Percentiles rank a stretch among this genome's conserved stretches.
These are phyloP conservation scores for Tylopilus orsonianus DNA, from an alignment of 1,284 basidiomycete genomes.

Conservation along the genomic window DNA sequence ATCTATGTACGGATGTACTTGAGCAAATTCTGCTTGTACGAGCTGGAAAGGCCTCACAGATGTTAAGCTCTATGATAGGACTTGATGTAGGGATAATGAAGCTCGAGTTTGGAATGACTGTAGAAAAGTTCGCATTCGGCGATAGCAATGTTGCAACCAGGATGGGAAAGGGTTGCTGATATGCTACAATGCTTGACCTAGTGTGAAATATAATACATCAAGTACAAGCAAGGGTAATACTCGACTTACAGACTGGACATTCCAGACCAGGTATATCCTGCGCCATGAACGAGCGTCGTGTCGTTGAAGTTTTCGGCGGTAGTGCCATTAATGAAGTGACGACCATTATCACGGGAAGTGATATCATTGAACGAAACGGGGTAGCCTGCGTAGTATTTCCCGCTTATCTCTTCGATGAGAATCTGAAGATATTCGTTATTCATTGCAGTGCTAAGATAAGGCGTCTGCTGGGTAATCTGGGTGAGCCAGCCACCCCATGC, in stretches of 20 bases:
- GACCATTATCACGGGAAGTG: slow-evolving; percentile 25
- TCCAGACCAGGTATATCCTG: slow-evolving; percentile 29
- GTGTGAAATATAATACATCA: neutral
- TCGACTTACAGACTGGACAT: slow-evolving; percentile 16
- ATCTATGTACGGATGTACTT: slow-evolving; percentile 20
- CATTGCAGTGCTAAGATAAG: neutral
- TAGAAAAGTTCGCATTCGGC: slow-evolving; percentile 19
- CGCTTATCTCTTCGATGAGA: slow-evolving; percentile 25
- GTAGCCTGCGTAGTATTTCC: slow-evolving; percentile 18
- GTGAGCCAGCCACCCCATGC: slow-evolving; percentile 1
- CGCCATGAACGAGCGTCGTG: slow-evolving; percentile 27
- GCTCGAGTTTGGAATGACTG: slow-evolving; percentile 14
- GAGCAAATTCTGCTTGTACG: neutral
- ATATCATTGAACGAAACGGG: slow-evolving; percentile 33
- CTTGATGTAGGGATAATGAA: slow-evolving; percentile 27
- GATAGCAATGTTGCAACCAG: slow-evolving; percentile 29
- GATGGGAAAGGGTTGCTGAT: slow-evolving; percentile 8
- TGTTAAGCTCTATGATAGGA: slow-evolving; percentile 39
- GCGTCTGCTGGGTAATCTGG: neutral
- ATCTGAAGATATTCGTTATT: slow-evolving; percentile 19
- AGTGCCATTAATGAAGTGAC: slow-evolving; percentile 38
- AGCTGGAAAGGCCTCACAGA: slow-evolving; percentile 29
- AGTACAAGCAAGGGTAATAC: slow-evolving; percentile 12
- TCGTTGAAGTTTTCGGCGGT: slow-evolving; percentile 27
- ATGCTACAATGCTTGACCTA: slow-evolving; percentile 28